Conservation (phyloP, 257 asterid genomes). For the Nicotiana obtusifolia region DNA sequence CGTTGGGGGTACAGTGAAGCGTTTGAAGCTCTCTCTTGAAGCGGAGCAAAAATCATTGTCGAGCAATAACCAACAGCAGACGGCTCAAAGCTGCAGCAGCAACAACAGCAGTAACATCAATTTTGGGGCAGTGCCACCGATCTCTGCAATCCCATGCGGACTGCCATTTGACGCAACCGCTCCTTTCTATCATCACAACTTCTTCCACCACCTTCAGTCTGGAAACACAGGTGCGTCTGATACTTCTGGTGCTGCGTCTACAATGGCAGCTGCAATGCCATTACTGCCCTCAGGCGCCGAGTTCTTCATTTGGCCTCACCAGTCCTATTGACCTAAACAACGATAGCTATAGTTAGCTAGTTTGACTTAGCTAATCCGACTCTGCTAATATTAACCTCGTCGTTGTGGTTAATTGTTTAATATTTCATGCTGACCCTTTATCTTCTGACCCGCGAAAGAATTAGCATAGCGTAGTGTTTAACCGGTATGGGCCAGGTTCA, state of each 20-base stretch:
- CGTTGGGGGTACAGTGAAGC: constrained; percentile 73
- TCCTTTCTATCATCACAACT: constrained; percentile 38
- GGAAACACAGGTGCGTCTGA: constrained; percentile 16
- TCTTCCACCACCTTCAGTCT: constrained; percentile 49
- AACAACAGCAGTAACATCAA: constrained; percentile 36
- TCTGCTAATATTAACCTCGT: constrained; percentile 20
- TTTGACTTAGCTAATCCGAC: constrained; percentile 13
- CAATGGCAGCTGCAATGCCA: constrained; percentile 40
- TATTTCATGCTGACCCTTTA: constrained; percentile 26
- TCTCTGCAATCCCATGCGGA: constrained; percentile 49
- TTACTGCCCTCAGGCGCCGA: constrained; percentile 52
- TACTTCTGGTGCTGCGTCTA: constrained; percentile 17
- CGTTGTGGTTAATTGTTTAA: constrained; percentile 1
- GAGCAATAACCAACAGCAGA: constrained; percentile 19
- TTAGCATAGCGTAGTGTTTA: constrained; percentile 29
- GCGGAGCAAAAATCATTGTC: constrained; percentile 38
- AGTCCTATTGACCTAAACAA: constrained; percentile 37
- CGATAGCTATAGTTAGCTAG: constrained; percentile 17
- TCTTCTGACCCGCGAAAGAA: constrained; percentile 37
- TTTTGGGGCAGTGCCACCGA: constrained; percentile 49
- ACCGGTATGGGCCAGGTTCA: constrained; percentile 19
- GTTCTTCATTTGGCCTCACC: constrained; percentile 82
- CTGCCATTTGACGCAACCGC: constrained; percentile 48
- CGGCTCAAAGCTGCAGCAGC: constrained; percentile 25
- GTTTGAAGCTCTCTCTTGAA: constrained; percentile 61